Evolutionary conservation across 2,329 filamentous ascomycete species (phyloP).

Genomic region (Fusarium decemcellulare): DNA sequence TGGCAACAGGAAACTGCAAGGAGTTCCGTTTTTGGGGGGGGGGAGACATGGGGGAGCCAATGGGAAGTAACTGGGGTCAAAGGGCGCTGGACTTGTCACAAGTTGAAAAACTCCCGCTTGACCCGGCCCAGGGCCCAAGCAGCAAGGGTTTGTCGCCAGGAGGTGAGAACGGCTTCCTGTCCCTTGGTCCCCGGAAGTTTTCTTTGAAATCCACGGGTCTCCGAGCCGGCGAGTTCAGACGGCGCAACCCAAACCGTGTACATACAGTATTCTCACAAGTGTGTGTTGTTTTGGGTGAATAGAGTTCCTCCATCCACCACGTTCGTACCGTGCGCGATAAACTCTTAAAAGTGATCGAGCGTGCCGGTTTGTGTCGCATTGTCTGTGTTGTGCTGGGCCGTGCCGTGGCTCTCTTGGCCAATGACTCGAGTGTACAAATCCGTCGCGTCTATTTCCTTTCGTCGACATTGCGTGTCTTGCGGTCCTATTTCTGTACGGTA

Average conservation of each 20-base stretch:
- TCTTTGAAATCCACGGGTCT: constrained; percentile 7
- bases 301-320: constrained; percentile 26
- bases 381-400: constrained; percentile 24
- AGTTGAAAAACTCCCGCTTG: constrained; percentile 16
- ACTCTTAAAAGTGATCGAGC: constrained; percentile 22
- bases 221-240: constrained; percentile 17
- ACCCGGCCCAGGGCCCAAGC: constrained; percentile 5
- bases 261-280: neutral
- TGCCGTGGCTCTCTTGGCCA: constrained; percentile 12
- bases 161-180: constrained; percentile 19
- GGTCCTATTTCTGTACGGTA: constrained; percentile 20
- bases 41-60: constrained; percentile 22
- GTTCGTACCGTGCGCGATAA: constrained; percentile 22
- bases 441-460: constrained; percentile 23
- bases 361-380: constrained; percentile 23
- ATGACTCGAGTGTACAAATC: constrained; percentile 8
- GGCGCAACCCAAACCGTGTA: neutral
- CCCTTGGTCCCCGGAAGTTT: constrained; percentile 26
- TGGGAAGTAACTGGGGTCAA: constrained; percentile 15
- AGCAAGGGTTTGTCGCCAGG: constrained; percentile 18
- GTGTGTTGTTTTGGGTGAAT: constrained; percentile 25
- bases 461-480: constrained; percentile 24
- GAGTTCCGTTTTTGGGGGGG: constrained; percentile 9
- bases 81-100: constrained; percentile 23
- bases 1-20: constrained; percentile 9